Evolutionary conservation across 768 basidiomycete species (phyloP), one percentile per base, ranked within the genome.

Genomic region (Neoboletus brunneissimus): DNA sequence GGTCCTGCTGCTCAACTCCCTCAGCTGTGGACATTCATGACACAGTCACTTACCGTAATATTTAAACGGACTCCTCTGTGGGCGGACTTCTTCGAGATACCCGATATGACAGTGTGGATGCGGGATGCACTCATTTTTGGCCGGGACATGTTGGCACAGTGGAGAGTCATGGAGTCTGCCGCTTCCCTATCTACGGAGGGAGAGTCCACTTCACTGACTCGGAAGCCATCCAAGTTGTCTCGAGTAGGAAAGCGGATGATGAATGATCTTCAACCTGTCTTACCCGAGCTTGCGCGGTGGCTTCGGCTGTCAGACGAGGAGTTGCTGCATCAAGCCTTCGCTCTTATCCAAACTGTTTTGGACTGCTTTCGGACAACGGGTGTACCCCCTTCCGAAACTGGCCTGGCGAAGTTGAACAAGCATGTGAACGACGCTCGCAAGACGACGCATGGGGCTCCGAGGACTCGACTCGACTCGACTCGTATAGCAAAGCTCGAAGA

Each of bases 81-180:
- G 97, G 82, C 97, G 0, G 70, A 76, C 9, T 88, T 80, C 68
- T 91, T 91, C 70, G 87, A 89, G 52, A 85, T 83, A 63, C 81
- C 86, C 27, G 85, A 86, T 54, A 97, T 99, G 95, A 81, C 89
- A 15, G 81, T 86, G 32, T 99, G 97, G 97, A 98, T 99, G 97
- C 84, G 95, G 53, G 97, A 98, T 68, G 97, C 95, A 3, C 79
- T 98, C 50, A 94, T 98, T 60, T 94, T 97, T 65, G 94, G 88
- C 10, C 76, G 89, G 61, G 90, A 95, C 64, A 81, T 97, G 77
- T 73, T 97, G 46, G 87, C 84, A 3, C 86, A 93, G 60, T 84
- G 93, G 73, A 76, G 85, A 42, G 82, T 87, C 12, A 84, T 99
- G 58, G 94, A 96, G 70, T 78, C 76, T 27, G 87, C 88, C 11